These are phyloP conservation scores for Arthonia radiata DNA, from an alignment of 495 filamentous ascomycete species.

Conservation along the genomic window DNA sequence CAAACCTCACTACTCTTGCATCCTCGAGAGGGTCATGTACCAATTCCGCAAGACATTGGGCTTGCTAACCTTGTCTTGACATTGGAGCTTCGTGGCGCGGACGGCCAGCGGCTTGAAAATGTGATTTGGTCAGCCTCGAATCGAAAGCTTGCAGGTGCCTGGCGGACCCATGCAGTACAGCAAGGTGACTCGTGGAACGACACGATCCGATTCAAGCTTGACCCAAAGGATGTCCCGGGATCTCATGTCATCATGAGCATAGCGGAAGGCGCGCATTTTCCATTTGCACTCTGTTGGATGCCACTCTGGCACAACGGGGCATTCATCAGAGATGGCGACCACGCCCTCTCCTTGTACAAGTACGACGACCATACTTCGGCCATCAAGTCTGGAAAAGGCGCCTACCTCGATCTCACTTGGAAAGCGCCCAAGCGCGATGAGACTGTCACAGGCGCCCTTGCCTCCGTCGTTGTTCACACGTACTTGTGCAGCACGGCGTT, in stretches of 20 bases:
- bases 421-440: conserved; percentile 39
- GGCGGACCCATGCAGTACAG: conserved; percentile 62
- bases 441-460: conserved; percentile 44
- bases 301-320: conserved; percentile 83
- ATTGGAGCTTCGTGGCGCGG: conserved; percentile 54
- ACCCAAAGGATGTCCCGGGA: conserved; percentile 52
- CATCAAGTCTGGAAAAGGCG: conserved; percentile 44
- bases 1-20: conserved; percentile 58
- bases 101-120: conserved; percentile 58
- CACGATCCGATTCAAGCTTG: conserved; percentile 60
- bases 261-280: conserved; percentile 57
- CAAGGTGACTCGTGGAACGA: conserved; percentile 65
- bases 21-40: conserved; percentile 47
- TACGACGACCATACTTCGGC: conserved; percentile 45
- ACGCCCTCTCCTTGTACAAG: conserved; percentile 60
- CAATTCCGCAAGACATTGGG: conserved; percentile 31
- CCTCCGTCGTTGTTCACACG: conserved; percentile 54
- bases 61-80: conserved; percentile 68
- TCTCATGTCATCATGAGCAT: conserved; percentile 79
- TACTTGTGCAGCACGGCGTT: conserved; percentile 90
- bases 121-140: conserved; percentile 78
- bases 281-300: conserved; percentile 79
- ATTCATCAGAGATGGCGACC: conserved; percentile 68
- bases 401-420: conserved; percentile 69
- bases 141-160: conserved; percentile 44